phyloP scores from a whole-genome alignment of 805 yeast genomes.

The Saccharomycopsis lassenensis region DNA sequence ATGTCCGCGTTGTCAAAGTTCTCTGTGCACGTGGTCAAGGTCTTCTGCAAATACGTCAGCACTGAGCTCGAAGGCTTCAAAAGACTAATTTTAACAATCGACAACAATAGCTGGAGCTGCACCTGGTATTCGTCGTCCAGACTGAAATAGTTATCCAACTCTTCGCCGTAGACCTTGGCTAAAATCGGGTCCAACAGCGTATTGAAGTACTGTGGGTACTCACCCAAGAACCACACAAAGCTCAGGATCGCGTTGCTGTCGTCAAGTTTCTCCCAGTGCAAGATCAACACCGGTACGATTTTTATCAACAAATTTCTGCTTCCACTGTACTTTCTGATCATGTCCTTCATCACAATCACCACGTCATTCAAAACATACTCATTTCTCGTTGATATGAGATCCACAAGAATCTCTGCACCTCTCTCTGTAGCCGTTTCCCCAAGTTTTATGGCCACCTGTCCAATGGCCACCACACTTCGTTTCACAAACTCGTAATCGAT shows the following conservation, averaged over 20 bases:
- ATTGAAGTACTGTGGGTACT: constrained; percentile 52
- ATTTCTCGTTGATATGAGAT: constrained; percentile 49
- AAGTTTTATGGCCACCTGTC: constrained; percentile 60
- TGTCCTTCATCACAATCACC: constrained; percentile 49
- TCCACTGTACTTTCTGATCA: constrained; percentile 56
- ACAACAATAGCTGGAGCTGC: constrained; percentile 48
- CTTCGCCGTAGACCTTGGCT: constrained; percentile 8
- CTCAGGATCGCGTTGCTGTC: constrained; percentile 39
- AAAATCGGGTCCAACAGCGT: constrained; percentile 30
- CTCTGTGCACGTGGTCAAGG: constrained; percentile 52
- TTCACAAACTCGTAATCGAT: constrained; percentile 71
- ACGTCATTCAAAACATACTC: constrained; percentile 53
- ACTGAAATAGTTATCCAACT: constrained; percentile 21
- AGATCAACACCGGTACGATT: constrained; percentile 43
- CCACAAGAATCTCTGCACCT: constrained; percentile 50
- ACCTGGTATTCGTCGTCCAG: constrained; percentile 50
- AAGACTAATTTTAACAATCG: constrained; percentile 48
- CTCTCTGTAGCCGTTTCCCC: constrained; percentile 38
- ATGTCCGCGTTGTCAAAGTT: constrained; percentile 65
- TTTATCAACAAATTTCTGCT: constrained; percentile 36
- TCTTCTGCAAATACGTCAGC: constrained; percentile 40
- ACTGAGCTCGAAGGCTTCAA: constrained; percentile 24
- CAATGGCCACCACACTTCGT: constrained; percentile 54
- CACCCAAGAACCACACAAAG: constrained; percentile 64
- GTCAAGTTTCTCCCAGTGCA: constrained; percentile 36